Conservation (phyloP, 73 alveolate species). For the Tetrahymena thermophila region DNA sequence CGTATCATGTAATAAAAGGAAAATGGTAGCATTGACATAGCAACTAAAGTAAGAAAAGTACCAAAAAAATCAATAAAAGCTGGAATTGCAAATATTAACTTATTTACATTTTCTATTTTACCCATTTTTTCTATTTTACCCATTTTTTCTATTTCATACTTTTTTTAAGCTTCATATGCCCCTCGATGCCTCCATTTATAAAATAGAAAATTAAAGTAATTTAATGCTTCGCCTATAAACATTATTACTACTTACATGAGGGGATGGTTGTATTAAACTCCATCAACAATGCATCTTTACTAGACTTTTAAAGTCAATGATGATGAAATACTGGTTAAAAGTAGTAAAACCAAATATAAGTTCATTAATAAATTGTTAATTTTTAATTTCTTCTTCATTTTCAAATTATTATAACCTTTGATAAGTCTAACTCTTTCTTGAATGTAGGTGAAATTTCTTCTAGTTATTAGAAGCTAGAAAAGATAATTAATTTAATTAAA, state of each 20-base stretch:
- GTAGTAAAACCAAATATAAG: not conserved
- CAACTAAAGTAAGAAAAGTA: not conserved
- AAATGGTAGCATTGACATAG: conserved; percentile 10
- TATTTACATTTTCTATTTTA: not conserved
- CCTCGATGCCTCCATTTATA: not conserved
- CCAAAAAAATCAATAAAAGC: conserved; percentile 7
- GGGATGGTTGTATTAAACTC: conserved; percentile 20
- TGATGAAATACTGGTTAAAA: not conserved
- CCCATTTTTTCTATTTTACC: conserved; percentile 9
- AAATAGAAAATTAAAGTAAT: not conserved
- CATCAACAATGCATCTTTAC: not conserved
- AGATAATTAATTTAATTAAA: not conserved
- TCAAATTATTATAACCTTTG: not conserved
- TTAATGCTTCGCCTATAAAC: conserved; percentile 18
- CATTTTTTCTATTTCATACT: not conserved
- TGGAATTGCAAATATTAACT: not conserved
- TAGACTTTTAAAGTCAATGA: not conserved
- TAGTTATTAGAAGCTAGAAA: not conserved
- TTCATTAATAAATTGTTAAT: not conserved
- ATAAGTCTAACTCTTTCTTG: not conserved
- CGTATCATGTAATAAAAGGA: conserved; percentile 3
- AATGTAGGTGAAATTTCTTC: not conserved
- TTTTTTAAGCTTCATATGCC: not conserved
- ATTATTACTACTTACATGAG: conserved; percentile 15
- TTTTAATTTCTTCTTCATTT: not conserved